These are phyloP conservation scores for Scleromitrula shiraiana DNA, from an alignment of 2,329 filamentous ascomycete genomes.

Conservation along the genomic window DNA sequence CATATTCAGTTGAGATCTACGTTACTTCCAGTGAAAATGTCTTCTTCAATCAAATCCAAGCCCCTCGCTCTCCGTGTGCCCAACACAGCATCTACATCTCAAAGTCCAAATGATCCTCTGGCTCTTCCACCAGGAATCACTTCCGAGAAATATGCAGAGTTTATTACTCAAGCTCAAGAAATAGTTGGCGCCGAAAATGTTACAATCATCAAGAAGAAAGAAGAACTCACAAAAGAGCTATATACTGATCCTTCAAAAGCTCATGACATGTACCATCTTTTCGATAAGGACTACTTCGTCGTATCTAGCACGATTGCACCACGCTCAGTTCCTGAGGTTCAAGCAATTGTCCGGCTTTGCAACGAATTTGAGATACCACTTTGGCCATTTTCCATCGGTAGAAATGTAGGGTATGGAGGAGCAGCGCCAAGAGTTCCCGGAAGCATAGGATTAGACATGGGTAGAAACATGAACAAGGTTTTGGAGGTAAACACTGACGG, in stretches of 20 bases:
- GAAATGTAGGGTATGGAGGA: slow-evolving; percentile 41
- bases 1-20: background rate
- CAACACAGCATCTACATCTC: background rate
- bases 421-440: slow-evolving; percentile 44
- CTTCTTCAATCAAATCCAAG: background rate
- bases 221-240: slow-evolving; percentile 9
- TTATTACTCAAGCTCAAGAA: slow-evolving; percentile 1
- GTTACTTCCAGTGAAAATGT: background rate
- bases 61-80: background rate
- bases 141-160: slow-evolving; percentile 9
- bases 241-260: slow-evolving; percentile 13
- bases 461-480: slow-evolving; percentile 44
- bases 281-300: slow-evolving; percentile 36
- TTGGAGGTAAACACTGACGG: slow-evolving; percentile 42
- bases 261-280: slow-evolving; percentile 34
- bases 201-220: slow-evolving; percentile 5
- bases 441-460: slow-evolving; percentile 43
- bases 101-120: slow-evolving; percentile 6
- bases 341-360: slow-evolving; percentile 35
- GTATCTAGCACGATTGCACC: slow-evolving; percentile 9
- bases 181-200: slow-evolving; percentile 8
- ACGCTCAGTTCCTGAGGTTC: slow-evolving; percentile 36
- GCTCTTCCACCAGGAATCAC: slow-evolving; percentile 11
- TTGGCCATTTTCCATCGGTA: slow-evolving; percentile 38
- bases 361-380: slow-evolving; percentile 40